Evolutionary conservation across 2,329 filamentous ascomycete species (phyloP), one percentile per base, ranked within the genome.

Genomic region (Clonostachys rosea): DNA sequence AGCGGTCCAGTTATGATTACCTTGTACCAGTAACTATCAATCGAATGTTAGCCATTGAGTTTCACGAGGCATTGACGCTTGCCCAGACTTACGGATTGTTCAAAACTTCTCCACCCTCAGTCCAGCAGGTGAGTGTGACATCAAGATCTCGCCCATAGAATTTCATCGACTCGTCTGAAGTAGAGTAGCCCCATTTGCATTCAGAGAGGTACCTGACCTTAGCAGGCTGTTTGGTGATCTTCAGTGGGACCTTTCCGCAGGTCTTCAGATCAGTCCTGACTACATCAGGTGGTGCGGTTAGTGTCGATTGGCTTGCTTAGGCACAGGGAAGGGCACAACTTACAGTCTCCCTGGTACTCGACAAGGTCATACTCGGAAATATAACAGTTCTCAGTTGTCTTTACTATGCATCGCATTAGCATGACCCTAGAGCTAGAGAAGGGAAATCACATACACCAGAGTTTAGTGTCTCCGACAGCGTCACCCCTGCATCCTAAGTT

Each of bases 81-180:
- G 13, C 17, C 33, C 42, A 16, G 30, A 44, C 48, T 42, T 39
- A 47, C 48, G n/a, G 9, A 17, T 49, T 20, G 7, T 36, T 34
- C 18, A 44, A 41, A 20, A 47, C 45, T 5, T 5, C 35, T 6
- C 14, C 40, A 14, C 42, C 42, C 18, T 44, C 35, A 8, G 44
- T 45, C 42, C 45, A 49, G 45, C 48, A 49, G 17, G 42, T 40
- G n/a, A 49, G 13, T 10, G 40, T 44, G 10, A 49, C 13, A 12
- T 49, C 44, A 16, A 30, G 20, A 34, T 49, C 48, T 17, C 48
- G 44, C 9, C 45, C 48, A 18, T 49, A 47, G 42, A 37, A 49
- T 14, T 24, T 37, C 13, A 44, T 45, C 6, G 42, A 41, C 30
- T 49, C 44, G 18, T 14, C 30, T 14, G 17, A 36, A 4, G 36